Evolutionary conservation across 495 filamentous ascomycete genomes (phyloP).

Genomic region (Aspergillus nidulans): DNA sequence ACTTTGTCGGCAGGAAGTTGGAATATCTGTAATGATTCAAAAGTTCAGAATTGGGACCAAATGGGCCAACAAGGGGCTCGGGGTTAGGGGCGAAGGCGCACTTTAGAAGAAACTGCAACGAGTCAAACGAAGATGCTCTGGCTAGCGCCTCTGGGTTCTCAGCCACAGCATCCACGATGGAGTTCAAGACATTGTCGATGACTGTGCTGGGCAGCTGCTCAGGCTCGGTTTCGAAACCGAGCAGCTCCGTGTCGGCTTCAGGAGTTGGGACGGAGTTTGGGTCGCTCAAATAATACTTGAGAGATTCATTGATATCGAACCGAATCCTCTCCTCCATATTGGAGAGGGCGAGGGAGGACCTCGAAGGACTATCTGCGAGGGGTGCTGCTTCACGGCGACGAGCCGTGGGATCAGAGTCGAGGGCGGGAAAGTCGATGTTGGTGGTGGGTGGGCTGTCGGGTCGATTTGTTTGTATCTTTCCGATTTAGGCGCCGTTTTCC

Average conservation of each 20-base stretch:
- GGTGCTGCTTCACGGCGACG: neutral
- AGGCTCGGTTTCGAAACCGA: constrained; percentile 89
- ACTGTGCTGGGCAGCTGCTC: constrained; percentile 71
- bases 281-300: constrained; percentile 94
- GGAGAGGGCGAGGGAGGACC: constrained; percentile 20
- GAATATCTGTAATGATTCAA: constrained; percentile 69
- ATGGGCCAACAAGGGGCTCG: constrained; percentile 32
- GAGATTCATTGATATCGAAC: constrained; percentile 93
- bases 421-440: constrained; percentile 8
- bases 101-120: constrained; percentile 94
- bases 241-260: constrained; percentile 76
- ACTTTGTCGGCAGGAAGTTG: constrained; percentile 70
- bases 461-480: constrained; percentile 30
- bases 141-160: constrained; percentile 85
- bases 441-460: neutral
- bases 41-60: constrained; percentile 57
- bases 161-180: constrained; percentile 89
- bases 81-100: constrained; percentile 66
- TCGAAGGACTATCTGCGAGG: constrained; percentile 11
- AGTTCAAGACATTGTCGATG: constrained; percentile 81
- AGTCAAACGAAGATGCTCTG: constrained; percentile 76
- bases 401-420: neutral
- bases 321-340: constrained; percentile 71
- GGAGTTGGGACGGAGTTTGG: constrained; percentile 77
- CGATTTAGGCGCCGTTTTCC: constrained; percentile 15